Conservation (phyloP, 2,329 filamentous ascomycete species). For the Pseudogymnoascus verrucosus region DNA sequence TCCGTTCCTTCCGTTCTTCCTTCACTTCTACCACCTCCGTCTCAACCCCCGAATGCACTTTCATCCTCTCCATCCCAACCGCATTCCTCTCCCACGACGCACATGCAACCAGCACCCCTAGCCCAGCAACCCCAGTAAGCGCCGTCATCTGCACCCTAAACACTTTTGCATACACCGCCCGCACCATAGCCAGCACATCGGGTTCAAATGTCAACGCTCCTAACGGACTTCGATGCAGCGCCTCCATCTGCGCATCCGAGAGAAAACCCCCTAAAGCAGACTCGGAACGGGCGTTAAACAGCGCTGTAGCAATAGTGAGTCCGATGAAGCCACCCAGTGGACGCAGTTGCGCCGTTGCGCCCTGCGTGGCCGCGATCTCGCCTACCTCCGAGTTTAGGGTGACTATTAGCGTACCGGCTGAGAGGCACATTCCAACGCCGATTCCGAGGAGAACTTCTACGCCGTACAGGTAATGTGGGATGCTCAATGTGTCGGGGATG, state of each 20-base stretch:
- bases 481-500: slow-evolving; percentile 2
- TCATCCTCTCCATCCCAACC: slow-evolving; percentile 4
- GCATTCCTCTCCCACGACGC: background rate
- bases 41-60: background rate
- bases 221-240: background rate
- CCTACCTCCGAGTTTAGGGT: background rate
- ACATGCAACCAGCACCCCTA: background rate
- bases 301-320: slow-evolving; percentile 49
- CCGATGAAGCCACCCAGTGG: slow-evolving; percentile 53
- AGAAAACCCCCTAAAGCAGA: background rate
- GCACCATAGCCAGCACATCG: background rate
- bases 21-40: background rate
- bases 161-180: background rate
- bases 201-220: background rate
- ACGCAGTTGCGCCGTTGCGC: slow-evolving; percentile 50
- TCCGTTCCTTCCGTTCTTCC: background rate
- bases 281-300: slow-evolving; percentile 31
- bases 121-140: background rate
- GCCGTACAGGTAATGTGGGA: slow-evolving; percentile 8
- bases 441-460: slow-evolving; percentile 9
- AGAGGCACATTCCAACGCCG: slow-evolving; percentile 11
- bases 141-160: background rate
- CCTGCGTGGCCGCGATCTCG: slow-evolving; percentile 44
- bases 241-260: background rate
- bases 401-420: slow-evolving; percentile 9